phyloP scores from a whole-genome alignment of 768 basidiomycete genomes.

The Tricholoma matsutake region DNA sequence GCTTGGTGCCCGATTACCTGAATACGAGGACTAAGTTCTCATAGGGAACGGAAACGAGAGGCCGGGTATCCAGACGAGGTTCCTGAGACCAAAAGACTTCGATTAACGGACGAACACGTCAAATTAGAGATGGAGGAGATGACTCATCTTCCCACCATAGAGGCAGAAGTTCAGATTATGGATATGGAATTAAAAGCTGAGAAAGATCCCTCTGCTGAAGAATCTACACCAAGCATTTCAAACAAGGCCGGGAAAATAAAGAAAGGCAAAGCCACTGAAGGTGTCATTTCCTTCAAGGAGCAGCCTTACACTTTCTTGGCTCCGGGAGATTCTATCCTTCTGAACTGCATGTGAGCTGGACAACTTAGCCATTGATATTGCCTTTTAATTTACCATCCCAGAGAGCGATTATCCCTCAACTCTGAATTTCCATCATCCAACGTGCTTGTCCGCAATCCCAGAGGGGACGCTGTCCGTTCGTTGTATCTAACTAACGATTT shows the following conservation, averaged over 20 bases:
- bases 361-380: background rate
- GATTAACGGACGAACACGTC: slow-evolving; percentile 29
- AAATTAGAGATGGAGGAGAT: background rate
- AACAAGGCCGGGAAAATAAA: slow-evolving; percentile 19
- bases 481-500: slow-evolving; percentile 87
- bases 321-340: slow-evolving; percentile 65
- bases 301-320: slow-evolving; percentile 86
- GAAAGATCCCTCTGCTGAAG: slow-evolving; percentile 3
- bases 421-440: slow-evolving; percentile 70
- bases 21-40: background rate
- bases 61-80: slow-evolving; percentile 35
- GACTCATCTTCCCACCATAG: slow-evolving; percentile 4
- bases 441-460: slow-evolving; percentile 85
- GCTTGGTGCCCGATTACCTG: background rate
- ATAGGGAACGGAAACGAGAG: slow-evolving; percentile 53
- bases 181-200: slow-evolving; percentile 12
- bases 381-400: slow-evolving; percentile 24
- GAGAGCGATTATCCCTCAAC: slow-evolving; percentile 68
- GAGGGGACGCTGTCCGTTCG: slow-evolving; percentile 66
- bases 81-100: slow-evolving; percentile 52
- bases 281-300: slow-evolving; percentile 67
- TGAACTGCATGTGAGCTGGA: slow-evolving; percentile 63
- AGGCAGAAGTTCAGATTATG: slow-evolving; percentile 13
- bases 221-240: slow-evolving; percentile 4
- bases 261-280: slow-evolving; percentile 15